These are phyloP conservation scores for Carallia pectinifolia DNA, from an alignment of 345 rosid genomes.

Conservation along the genomic window DNA sequence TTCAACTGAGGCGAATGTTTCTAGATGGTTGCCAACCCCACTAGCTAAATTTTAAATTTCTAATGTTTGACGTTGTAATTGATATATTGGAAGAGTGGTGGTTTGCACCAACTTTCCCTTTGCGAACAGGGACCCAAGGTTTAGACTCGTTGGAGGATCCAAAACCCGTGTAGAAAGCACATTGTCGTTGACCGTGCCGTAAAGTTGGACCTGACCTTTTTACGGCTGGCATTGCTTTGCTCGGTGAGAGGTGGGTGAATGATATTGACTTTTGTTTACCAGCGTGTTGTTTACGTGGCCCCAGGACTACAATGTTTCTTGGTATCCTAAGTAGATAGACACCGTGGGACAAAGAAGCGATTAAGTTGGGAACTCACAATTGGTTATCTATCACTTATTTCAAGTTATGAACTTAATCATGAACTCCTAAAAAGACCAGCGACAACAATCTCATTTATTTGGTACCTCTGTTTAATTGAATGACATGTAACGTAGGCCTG, in stretches of 20 bases:
- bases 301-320: background rate
- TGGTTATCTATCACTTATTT: no score
- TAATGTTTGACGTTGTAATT: background rate
- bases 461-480: no score
- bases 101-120: background rate
- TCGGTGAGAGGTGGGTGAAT: conserved; percentile 20
- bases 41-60: conserved; percentile 2
- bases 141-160: background rate
- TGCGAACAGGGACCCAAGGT: background rate
- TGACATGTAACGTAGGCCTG: no score
- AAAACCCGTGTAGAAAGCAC: background rate
- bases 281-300: background rate
- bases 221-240: no score
- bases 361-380: no score
- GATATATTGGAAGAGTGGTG: background rate
- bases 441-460: no score
- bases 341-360: no score
- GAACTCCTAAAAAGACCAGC: no score
- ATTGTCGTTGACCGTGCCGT: background rate
- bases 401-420: no score
- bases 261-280: conserved; percentile 14
- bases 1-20: background rate
- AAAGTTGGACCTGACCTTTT: background rate
- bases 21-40: conserved; percentile 24
- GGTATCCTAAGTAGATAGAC: no score